Evolutionary conservation across 2,329 filamentous ascomycete species (phyloP), one percentile per base, ranked within the genome.

Genomic region (Chaetomium strumarium): DNA sequence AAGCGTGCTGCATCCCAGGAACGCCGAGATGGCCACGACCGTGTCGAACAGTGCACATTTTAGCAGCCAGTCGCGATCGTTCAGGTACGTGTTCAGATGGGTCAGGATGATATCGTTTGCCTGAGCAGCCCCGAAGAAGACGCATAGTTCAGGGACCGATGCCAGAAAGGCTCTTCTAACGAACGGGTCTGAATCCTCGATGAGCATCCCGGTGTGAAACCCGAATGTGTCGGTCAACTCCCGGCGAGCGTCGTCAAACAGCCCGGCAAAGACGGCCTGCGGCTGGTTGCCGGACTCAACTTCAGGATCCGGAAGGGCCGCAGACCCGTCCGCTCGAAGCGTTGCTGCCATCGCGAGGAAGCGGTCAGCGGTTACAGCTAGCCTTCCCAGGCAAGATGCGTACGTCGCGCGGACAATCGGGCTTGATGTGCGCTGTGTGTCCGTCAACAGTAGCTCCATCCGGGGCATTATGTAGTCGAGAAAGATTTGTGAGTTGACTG

Each of bases 31-130:
- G 3, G 91, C 92, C 14, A 97, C 89, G 24, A 97, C 90, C 0
- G 90, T 89, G 64, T 96, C 91, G 63, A 99, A 96, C 66, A 97
- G 97, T 2, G 92, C 90, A 63, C 90, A 96, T 68, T 96, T 96
- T 31, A 99, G 73, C 67, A 90, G 90, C 93, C 93, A 99, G 66
- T 99, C 91, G 39, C 86, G 83, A 63, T 97, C 93, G 60, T 99
- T 99, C 9, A 99, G 73, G 63, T 99, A 99, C 0, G 93, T 99
- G 65, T 97, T 97, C 29, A 99, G 75, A 70, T 99, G 93, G 31
- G 90, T 95, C 19, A 99, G 74, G 14, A 99, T 84, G n/a, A 99
- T 89, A 65, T 99, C 93, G 66, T 95, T 96, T 1, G 92, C 87
- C 64, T 90, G 86, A n/a, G 85, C 80, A 55, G 88, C 91, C 3